phyloP scores from a whole-genome alignment of 2,329 filamentous ascomycete genomes.

The Nigrograna mackinnonii region DNA sequence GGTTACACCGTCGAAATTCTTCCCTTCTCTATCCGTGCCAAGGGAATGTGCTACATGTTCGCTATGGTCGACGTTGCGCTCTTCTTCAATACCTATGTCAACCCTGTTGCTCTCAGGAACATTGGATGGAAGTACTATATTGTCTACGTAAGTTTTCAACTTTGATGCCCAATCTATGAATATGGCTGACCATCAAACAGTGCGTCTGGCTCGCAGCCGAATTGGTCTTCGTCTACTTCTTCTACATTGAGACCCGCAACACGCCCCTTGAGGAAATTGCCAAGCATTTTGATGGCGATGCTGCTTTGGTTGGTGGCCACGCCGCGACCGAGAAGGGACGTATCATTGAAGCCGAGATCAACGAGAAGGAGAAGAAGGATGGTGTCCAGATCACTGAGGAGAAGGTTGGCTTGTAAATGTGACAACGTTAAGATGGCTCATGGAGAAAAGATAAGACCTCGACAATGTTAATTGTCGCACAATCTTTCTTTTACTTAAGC shows the following conservation, averaged over 20 bases:
- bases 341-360: constrained; percentile 20
- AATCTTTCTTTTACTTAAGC: too few species aligned
- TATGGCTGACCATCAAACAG: constrained; percentile 4
- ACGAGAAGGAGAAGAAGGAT: constrained; percentile 14
- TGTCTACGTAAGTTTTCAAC: constrained; percentile 24
- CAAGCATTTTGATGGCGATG: constrained; percentile 33
- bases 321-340: constrained; percentile 38
- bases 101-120: constrained; percentile 42
- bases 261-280: constrained; percentile 28
- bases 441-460: too few species aligned
- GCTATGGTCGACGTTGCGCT: constrained; percentile 62
- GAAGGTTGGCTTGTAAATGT: constrained; percentile 5
- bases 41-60: constrained; percentile 56
- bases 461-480: too few species aligned
- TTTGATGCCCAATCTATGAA: neutral
- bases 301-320: constrained; percentile 40
- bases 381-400: constrained; percentile 14
- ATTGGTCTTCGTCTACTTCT: constrained; percentile 32
- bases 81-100: constrained; percentile 63
- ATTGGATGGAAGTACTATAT: constrained; percentile 38
- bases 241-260: constrained; percentile 28
- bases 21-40: constrained; percentile 51
- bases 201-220: constrained; percentile 35
- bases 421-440: too few species aligned
- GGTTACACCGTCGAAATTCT: constrained; percentile 55